Conservation (phyloP, 1,284 basidiomycete species). For the Pseudozyma sp. region DNA sequence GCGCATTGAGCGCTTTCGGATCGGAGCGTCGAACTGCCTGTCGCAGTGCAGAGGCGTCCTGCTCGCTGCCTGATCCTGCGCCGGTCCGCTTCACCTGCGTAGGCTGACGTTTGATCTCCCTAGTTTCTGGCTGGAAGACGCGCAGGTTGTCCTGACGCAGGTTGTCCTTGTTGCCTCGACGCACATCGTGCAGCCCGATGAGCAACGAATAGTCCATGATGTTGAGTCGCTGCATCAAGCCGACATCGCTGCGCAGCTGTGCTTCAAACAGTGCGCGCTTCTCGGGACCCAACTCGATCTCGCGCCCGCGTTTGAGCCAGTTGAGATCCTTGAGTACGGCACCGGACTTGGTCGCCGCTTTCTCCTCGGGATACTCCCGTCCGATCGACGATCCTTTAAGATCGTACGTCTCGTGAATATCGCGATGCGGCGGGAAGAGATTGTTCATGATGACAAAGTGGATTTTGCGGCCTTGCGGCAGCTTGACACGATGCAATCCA, state of each 20-base stretch:
- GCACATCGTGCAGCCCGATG: constrained; percentile 92
- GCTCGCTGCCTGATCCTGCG: constrained; percentile 39
- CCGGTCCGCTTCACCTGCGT: constrained; percentile 42
- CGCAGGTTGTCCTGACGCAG: constrained; percentile 87
- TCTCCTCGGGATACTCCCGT: constrained; percentile 87
- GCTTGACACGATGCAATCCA: constrained; percentile 94
- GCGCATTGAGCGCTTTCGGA: constrained; percentile 77
- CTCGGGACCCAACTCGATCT: constrained; percentile 89
- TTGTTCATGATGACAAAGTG: constrained; percentile 99
- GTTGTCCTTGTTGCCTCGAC: constrained; percentile 89
- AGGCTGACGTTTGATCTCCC: constrained; percentile 55
- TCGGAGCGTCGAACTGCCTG: constrained; percentile 82
- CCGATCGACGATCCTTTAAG: constrained; percentile 94
- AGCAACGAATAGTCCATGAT: constrained; percentile 98
- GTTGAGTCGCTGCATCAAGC: constrained; percentile 81
- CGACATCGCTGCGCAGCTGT: constrained; percentile 86
- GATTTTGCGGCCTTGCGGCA: constrained; percentile 91
- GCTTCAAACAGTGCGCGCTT: constrained; percentile 89
- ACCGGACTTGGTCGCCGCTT: constrained; percentile 80
- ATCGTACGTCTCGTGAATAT: constrained; percentile 97
- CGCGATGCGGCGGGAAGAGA: constrained; percentile 94
- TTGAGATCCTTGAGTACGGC: constrained; percentile 96
- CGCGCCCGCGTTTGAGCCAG: constrained; percentile 86
- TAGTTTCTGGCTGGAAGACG: constrained; percentile 81
- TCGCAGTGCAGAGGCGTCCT: constrained; percentile 74